phyloP scores from a whole-genome alignment of 345 rosid species.

The Clausena lansium region DNA sequence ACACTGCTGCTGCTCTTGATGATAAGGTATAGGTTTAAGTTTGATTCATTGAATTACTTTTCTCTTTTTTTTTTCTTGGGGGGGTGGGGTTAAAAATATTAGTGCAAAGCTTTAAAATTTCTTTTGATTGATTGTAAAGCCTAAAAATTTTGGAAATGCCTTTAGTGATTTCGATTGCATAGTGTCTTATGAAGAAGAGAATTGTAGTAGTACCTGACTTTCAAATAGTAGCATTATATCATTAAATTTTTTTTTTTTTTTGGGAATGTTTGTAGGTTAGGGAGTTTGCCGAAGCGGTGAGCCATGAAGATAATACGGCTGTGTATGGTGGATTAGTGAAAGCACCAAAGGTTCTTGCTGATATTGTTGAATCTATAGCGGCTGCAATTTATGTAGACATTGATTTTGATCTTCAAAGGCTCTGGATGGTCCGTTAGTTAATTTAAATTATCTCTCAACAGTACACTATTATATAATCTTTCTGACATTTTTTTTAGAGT shows the following conservation, averaged over 20 bases:
- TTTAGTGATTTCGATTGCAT: neutral
- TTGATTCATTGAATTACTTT: neutral
- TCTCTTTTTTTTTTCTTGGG: neutral
- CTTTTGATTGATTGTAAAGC: neutral
- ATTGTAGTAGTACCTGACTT: neutral
- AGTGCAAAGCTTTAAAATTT: neutral
- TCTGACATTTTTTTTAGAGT: neutral
- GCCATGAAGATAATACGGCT: conserved; percentile 45
- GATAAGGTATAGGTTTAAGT: conserved; percentile 36
- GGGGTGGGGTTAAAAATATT: neutral
- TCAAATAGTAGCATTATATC: neutral
- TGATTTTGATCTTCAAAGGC: conserved; percentile 45
- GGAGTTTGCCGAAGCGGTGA: conserved; percentile 55
- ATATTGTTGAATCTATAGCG: conserved; percentile 69
- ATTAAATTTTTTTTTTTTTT: neutral
- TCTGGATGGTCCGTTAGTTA: conserved; percentile 64
- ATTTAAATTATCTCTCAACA: neutral
- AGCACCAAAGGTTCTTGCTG: conserved; percentile 87
- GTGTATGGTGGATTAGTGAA: conserved; percentile 60
- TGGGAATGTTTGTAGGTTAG: conserved; percentile 36
- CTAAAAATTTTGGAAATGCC: neutral
- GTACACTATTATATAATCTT: neutral
- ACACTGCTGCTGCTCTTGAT: conserved; percentile 42
- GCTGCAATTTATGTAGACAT: conserved; percentile 72
- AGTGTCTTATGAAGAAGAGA: neutral